These are phyloP conservation scores for Salicornia ramosissima DNA, from an alignment of 148 eudicot species.

Conservation along the genomic window DNA sequence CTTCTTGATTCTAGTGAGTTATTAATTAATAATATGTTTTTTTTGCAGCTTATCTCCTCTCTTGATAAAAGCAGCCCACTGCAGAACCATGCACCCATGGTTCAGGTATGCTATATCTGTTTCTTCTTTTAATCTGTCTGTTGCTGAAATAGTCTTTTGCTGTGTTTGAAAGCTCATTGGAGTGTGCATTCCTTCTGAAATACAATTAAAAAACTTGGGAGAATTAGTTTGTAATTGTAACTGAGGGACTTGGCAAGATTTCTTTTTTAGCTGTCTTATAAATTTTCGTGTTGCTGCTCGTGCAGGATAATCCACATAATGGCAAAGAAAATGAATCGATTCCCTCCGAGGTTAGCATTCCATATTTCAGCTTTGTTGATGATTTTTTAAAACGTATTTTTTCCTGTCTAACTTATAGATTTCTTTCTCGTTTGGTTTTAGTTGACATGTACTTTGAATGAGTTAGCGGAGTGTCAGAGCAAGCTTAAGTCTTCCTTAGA, in stretches of 20 bases:
- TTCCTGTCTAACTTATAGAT: constrained; percentile 12
- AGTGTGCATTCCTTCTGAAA: background rate
- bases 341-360: constrained; percentile 43
- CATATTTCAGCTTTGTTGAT: background rate
- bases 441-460: constrained; percentile 45
- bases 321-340: constrained; percentile 32
- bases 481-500: constrained; percentile 67
- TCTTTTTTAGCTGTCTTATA: background rate
- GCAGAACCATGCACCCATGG: constrained; percentile 28
- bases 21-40: constrained; percentile 2
- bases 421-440: constrained; percentile 25
- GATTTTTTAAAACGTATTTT: background rate
- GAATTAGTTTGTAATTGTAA: background rate
- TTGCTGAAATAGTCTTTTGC: background rate
- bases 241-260: background rate
- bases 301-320: constrained; percentile 36
- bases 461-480: constrained; percentile 56
- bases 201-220: background rate
- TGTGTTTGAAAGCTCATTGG: background rate
- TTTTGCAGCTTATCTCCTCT: constrained; percentile 50
- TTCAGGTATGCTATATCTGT: constrained; percentile 32
- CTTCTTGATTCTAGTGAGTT: background rate
- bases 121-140: no score
- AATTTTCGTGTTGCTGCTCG: constrained; percentile 2
- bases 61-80: constrained; percentile 48